These are phyloP conservation scores for Rhizopus delemar DNA, from an alignment of 371 early-diverging fungal species.

Conservation along the genomic window DNA sequence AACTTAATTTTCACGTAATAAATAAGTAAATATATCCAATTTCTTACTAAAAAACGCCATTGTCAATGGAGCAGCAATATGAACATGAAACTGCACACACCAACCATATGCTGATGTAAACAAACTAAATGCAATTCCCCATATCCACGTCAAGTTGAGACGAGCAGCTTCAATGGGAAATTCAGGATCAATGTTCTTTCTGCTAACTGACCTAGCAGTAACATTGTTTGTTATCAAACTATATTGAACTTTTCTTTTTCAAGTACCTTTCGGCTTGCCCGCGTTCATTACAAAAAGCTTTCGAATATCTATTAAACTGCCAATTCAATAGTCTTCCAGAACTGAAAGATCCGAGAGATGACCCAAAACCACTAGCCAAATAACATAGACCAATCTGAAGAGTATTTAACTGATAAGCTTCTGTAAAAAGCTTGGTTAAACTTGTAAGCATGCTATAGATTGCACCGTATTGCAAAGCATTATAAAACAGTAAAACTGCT, in stretches of 20 bases:
- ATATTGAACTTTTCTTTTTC: no score
- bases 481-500: conserved; percentile 27
- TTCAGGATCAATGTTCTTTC: conserved; percentile 19
- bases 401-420: conserved; percentile 26
- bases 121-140: conserved; percentile 36
- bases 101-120: conserved; percentile 42
- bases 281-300: not conserved
- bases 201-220: not conserved
- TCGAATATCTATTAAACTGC: conserved; percentile 15
- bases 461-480: conserved; percentile 39
- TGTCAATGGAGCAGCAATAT: conserved; percentile 27
- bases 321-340: conserved; percentile 36
- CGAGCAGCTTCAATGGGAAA: conserved; percentile 41
- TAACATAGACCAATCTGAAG: conserved; percentile 37
- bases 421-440: conserved; percentile 26
- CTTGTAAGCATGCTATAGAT: conserved; percentile 40
- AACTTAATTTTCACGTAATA: not conserved
- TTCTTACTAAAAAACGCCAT: conserved; percentile 40
- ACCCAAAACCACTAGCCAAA: conserved; percentile 33
- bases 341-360: conserved; percentile 28
- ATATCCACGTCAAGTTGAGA: conserved; percentile 37
- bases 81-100: conserved; percentile 29
- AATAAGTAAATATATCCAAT: not conserved
- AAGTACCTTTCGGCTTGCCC: not conserved
- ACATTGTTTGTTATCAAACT: not conserved